phyloP scores from a whole-genome alignment of 257 asterid genomes.

The Salvia rosmarinus region DNA sequence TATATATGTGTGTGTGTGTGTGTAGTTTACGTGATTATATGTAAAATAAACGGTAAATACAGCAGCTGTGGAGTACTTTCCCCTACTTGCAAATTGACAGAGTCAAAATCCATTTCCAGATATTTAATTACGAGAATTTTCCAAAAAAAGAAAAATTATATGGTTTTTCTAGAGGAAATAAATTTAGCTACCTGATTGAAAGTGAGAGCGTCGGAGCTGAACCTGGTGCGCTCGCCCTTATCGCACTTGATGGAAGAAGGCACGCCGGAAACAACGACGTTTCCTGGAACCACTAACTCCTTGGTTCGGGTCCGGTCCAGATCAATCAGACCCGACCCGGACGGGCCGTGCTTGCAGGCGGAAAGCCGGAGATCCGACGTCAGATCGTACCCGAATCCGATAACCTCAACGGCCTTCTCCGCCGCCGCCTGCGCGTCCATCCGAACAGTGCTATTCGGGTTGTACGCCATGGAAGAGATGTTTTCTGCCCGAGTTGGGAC shows the following conservation, averaged over 20 bases:
- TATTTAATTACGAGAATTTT: background rate
- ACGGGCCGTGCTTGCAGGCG: slow-evolving; percentile 77
- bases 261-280: slow-evolving; percentile 63
- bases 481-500: background rate
- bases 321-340: slow-evolving; percentile 67
- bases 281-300: slow-evolving; percentile 78
- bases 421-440: slow-evolving; percentile 88
- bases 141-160: background rate
- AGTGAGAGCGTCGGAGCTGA: slow-evolving; percentile 81
- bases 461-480: slow-evolving; percentile 51
- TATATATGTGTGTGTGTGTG: no score
- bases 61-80: no score
- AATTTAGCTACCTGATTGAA: slow-evolving; percentile 65
- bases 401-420: slow-evolving; percentile 82
- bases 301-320: slow-evolving; percentile 56
- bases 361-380: slow-evolving; percentile 70
- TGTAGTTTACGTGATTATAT: no score
- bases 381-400: slow-evolving; percentile 88
- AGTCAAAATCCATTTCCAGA: background rate
- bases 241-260: slow-evolving; percentile 83
- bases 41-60: no score
- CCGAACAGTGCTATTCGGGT: slow-evolving; percentile 41
- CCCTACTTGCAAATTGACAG: background rate
- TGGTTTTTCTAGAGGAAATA: background rate
- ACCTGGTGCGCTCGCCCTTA: slow-evolving; percentile 95